A percentile compares a stretch with the other conserved stretches of the same genome.
Evolutionary conservation across 306 rosid species (phyloP).

Genomic region (Lablab purpureus): DNA sequence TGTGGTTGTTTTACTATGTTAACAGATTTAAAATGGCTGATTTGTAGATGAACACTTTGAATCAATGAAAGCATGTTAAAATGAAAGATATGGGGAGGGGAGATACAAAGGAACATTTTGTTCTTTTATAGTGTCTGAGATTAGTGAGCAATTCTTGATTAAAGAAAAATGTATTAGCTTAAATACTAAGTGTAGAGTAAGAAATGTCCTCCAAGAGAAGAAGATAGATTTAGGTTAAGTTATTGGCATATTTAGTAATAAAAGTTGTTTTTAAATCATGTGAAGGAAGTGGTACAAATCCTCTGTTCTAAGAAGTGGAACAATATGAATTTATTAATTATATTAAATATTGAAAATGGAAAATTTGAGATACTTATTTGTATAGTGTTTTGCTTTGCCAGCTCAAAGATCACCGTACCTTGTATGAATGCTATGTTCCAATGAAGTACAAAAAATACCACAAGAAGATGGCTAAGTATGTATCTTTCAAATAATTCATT

Average conservation of each 20-base stretch:
- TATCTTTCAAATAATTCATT: slow-evolving; percentile 41
- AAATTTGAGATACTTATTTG: slow-evolving; percentile 52
- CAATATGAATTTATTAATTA: slow-evolving; percentile 11
- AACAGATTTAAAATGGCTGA: neutral
- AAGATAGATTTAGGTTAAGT: slow-evolving; percentile 12
- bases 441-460: slow-evolving; percentile 88
- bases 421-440: slow-evolving; percentile 90
- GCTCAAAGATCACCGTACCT: slow-evolving; percentile 75
- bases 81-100: neutral
- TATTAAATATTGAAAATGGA: slow-evolving; percentile 5
- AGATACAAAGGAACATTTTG: slow-evolving; percentile 11
- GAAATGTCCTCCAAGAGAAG: slow-evolving; percentile 19
- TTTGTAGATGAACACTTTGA: neutral
- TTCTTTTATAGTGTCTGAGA: slow-evolving; percentile 17
- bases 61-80: slow-evolving; percentile 21
- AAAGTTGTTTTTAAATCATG: slow-evolving; percentile 2
- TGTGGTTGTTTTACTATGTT: slow-evolving; percentile 7
- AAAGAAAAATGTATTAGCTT: slow-evolving; percentile 7
- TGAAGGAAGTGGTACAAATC: slow-evolving; percentile 16
- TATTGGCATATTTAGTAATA: neutral
- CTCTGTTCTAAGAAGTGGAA: slow-evolving; percentile 31
- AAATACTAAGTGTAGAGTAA: neutral
- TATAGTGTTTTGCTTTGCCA: slow-evolving; percentile 53
- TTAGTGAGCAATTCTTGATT: neutral
- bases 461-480: slow-evolving; percentile 90